Evolutionary conservation across 139 green algal genomes (phyloP).

Genomic region (Picochlorum sp.): DNA sequence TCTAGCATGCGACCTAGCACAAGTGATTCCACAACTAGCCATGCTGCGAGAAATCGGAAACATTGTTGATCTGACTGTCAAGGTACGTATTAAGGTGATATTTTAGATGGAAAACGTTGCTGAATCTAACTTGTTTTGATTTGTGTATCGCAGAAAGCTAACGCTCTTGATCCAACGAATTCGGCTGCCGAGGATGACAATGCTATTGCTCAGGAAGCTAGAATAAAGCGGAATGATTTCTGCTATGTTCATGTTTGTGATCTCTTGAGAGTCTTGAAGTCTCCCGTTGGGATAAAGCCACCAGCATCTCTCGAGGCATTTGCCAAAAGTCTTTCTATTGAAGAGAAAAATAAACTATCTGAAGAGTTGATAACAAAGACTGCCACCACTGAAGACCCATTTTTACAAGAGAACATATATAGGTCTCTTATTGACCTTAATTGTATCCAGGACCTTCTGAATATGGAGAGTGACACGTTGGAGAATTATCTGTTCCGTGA

Average conservation of each 20-base stretch:
- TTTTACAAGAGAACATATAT: constrained; percentile 47
- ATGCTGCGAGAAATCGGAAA: constrained; percentile 44
- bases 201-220: constrained; percentile 4
- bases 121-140: constrained; percentile 4
- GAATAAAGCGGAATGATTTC: constrained; percentile 21
- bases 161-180: constrained; percentile 46
- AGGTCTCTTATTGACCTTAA: constrained; percentile 31
- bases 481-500: constrained; percentile 43
- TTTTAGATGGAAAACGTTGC: background rate
- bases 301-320: constrained; percentile 17
- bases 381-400: constrained; percentile 20
- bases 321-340: constrained; percentile 14
- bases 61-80: constrained; percentile 27
- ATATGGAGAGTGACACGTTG: constrained; percentile 23
- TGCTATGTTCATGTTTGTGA: constrained; percentile 43
- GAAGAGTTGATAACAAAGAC: constrained; percentile 13
- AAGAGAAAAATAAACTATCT: constrained; percentile 11
- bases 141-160: constrained; percentile 29
- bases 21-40: constrained; percentile 51
- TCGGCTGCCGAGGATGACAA: constrained; percentile 27
- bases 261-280: constrained; percentile 30
- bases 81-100: background rate
- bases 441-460: constrained; percentile 23
- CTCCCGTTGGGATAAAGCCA: background rate
- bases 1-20: constrained; percentile 38